Percentiles rank a stretch among this genome's conserved stretches.
These are phyloP conservation scores for Backusella parvicylindrica DNA, from an alignment of 192 early-diverging fungal species.

Conservation along the genomic window DNA sequence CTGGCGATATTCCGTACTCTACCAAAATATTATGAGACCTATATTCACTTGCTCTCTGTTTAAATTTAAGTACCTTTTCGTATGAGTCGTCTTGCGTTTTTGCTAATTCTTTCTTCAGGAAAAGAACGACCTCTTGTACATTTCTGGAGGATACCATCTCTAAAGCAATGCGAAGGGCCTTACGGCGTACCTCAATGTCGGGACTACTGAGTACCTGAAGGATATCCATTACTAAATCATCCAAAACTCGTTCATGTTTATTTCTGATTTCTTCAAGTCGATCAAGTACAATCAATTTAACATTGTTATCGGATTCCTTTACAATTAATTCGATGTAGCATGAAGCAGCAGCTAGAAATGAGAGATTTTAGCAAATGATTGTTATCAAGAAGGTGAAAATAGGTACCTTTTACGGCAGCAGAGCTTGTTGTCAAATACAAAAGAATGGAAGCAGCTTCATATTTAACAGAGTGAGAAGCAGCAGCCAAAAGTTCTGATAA, in stretches of 20 bases:
- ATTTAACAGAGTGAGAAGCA: conserved; percentile 89
- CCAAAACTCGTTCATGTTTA: conserved; percentile 85
- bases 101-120: conserved; percentile 94
- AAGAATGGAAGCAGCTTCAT: conserved; percentile 95
- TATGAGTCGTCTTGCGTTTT: conserved; percentile 90
- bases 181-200: conserved; percentile 92
- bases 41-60: not conserved
- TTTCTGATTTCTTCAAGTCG: conserved; percentile 83
- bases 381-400: not conserved
- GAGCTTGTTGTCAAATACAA: conserved; percentile 83
- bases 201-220: conserved; percentile 83
- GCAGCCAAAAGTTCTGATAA: conserved; percentile 84
- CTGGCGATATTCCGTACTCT: conserved; percentile 91
- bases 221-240: conserved; percentile 94
- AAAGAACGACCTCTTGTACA: conserved; percentile 85
- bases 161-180: conserved; percentile 82
- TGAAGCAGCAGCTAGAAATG: conserved; percentile 68
- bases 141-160: conserved; percentile 90
- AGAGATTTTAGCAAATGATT: not conserved
- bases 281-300: conserved; percentile 95
- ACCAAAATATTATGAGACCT: conserved; percentile 71
- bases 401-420: conserved; percentile 82
- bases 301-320: conserved; percentile 97
- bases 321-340: conserved; percentile 89
- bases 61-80: conserved; percentile 62